These are phyloP conservation scores for Ophiocordyceps camponoti-floridani DNA, from an alignment of 2,329 filamentous ascomycete genomes.

Conservation along the genomic window DNA sequence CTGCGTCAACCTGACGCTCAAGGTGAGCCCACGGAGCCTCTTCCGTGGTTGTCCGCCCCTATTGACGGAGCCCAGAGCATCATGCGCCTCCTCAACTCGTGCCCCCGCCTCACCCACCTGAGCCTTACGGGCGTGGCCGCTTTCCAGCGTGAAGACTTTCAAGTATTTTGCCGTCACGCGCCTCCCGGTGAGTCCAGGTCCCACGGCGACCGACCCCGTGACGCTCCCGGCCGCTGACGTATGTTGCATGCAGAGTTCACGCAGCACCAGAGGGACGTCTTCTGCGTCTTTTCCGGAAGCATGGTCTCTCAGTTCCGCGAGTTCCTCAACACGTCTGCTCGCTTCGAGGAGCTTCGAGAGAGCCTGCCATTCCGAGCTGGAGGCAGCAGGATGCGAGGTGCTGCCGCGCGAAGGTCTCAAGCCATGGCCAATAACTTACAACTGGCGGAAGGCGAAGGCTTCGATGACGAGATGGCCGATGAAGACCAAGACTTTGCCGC, in stretches of 20 bases:
- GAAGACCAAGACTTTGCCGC: conserved; percentile 26
- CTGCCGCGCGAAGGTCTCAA: conserved; percentile 3
- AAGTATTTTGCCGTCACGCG: conserved; percentile 70
- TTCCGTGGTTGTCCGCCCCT: neutral
- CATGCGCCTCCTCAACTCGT: conserved; percentile 72
- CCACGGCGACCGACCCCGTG: too few relatives aligned
- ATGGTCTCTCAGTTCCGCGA: conserved; percentile 64
- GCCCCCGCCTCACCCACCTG: conserved; percentile 80
- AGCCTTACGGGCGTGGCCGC: conserved; percentile 87
- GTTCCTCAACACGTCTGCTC: conserved; percentile 46
- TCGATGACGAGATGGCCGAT: conserved; percentile 24
- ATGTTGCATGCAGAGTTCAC: conserved; percentile 53
- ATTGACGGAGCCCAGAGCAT: conserved; percentile 49
- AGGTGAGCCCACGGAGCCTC: conserved; percentile 30
- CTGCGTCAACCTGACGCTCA: conserved; percentile 67
- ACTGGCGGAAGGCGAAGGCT: conserved; percentile 13
- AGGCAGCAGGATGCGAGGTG: conserved; percentile 3
- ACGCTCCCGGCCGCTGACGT: too few relatives aligned
- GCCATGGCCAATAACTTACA: conserved; percentile 6
- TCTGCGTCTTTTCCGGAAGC: conserved; percentile 88
- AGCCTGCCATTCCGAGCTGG: conserved; percentile 6
- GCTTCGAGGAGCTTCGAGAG: conserved; percentile 27
- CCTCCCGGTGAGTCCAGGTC: conserved; percentile 52
- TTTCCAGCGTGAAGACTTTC: conserved; percentile 73
- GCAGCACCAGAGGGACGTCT: conserved; percentile 83